Evolutionary conservation across 176 grass and related monocot genomes (phyloP), one percentile per base, ranked within the genome.

Genomic region (Lolium multiflorum): DNA sequence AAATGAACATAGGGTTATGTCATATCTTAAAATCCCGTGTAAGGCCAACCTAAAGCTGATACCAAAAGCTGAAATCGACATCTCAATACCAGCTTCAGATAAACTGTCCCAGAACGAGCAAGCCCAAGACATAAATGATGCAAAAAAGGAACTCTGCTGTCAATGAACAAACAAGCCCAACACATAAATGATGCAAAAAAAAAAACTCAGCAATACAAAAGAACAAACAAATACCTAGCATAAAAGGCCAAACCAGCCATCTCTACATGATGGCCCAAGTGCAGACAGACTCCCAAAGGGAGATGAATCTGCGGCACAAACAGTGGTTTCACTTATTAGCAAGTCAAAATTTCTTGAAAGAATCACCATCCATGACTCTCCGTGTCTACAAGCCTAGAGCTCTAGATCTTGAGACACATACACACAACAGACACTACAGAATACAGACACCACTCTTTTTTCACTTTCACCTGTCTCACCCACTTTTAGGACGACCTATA

Each of bases 341-440:
- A 91, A 91, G 85, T 87, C 85, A 84, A 91, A 91, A 91, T 84
- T 91, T 87, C 85, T 91, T 81, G 84, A 87, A 91, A 76, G 89
- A 91, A 87, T 91, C 74, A 84, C 58, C 73, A 84, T 60, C 81
- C 31, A 87, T 26, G 81, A 80, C 59, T 84, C 85, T 15, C 47
- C 7, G 58, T 83, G 81, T 87, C 74, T 79, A 90, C 89, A 87
- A 87, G 89, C 88, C 79, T 82, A 14, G 44, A 71, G 72, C 46
- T 48, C 59, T 79, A 68, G 51, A 81, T 80, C 85, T 84, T 84
- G 76, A 81, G 72, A 79, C 66, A 57, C 80, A 38, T 26, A 58
- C 75, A 68, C 69, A 76, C 44, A 49, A 76, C 73, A 76, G 73
- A 76, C 74, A 18, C 49, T 35, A 76, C 74, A 76, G 74, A 76